Conservation (phyloP, 371 early-diverging fungal genomes). For the Lichtheimia ramosa region DNA sequence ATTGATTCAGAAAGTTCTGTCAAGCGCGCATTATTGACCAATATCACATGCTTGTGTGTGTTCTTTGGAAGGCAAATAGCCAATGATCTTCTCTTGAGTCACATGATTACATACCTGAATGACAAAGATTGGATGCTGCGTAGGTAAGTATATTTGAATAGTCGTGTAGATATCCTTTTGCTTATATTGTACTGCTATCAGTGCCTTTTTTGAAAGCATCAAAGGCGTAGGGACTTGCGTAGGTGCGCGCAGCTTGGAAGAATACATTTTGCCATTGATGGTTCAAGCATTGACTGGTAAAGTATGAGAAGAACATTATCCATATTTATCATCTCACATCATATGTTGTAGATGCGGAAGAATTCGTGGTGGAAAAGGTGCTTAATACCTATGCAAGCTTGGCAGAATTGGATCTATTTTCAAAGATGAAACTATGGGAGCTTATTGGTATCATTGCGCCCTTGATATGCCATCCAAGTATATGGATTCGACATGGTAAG, state of each 20-base stretch:
- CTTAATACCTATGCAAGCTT: conserved; percentile 79
- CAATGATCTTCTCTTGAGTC: conserved; percentile 83
- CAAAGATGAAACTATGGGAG: conserved; percentile 79
- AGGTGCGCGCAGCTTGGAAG: conserved; percentile 82
- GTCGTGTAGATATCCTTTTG: neutral
- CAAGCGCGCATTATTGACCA: conserved; percentile 73
- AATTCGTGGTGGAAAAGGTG: conserved; percentile 89
- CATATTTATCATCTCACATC: neutral
- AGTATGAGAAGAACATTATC: neutral
- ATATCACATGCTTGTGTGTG: conserved; percentile 79
- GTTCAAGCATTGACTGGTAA: conserved; percentile 85
- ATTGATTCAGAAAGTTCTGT: conserved; percentile 73
- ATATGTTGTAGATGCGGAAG: conserved; percentile 69
- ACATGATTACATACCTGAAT: conserved; percentile 95
- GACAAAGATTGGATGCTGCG: conserved; percentile 91
- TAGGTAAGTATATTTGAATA: conserved; percentile 45
- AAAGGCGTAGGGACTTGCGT: conserved; percentile 88
- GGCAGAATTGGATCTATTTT: conserved; percentile 82
- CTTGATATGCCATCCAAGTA: conserved; percentile 80
- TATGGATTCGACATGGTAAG: conserved; percentile 77
- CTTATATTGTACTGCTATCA: conserved; percentile 15
- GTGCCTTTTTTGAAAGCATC: conserved; percentile 90
- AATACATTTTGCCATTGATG: conserved; percentile 93
- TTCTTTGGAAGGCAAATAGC: conserved; percentile 84
- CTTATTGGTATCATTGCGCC: conserved; percentile 69